phyloP scores from a whole-genome alignment of 345 rosid species.

The Geranium brycei region DNA sequence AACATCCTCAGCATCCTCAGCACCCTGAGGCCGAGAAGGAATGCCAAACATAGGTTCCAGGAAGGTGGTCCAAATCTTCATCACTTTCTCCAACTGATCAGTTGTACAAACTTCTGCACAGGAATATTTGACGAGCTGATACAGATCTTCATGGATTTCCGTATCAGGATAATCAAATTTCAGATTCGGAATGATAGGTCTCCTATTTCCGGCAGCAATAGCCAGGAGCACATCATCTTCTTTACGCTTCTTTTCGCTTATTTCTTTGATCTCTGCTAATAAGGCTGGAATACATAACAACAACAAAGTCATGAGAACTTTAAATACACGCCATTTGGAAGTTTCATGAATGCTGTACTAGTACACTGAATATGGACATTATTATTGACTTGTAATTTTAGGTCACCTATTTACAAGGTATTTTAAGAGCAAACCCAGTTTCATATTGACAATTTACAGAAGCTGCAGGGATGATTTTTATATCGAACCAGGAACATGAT shows the following conservation, averaged over 20 bases:
- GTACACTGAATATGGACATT: not conserved
- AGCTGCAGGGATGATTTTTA: not conserved
- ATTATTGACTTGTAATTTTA: not conserved
- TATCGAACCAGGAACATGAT: not conserved
- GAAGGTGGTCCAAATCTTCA: conserved; percentile 90
- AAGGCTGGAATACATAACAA: conserved; percentile 42
- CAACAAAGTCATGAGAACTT: conserved; percentile 9
- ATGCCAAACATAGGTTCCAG: conserved; percentile 76
- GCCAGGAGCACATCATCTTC: conserved; percentile 79
- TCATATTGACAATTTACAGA: not conserved
- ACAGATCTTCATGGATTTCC: conserved; percentile 80
- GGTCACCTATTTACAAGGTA: not conserved
- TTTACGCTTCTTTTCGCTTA: conserved; percentile 58
- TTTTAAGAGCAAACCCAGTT: not conserved
- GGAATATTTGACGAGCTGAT: conserved; percentile 86
- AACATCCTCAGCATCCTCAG: conserved; percentile 72
- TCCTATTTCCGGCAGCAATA: conserved; percentile 73
- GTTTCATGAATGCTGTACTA: not conserved
- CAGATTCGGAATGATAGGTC: conserved; percentile 49
- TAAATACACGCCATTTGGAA: not conserved
- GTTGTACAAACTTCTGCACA: conserved; percentile 86
- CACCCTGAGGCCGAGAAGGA: conserved; percentile 73
- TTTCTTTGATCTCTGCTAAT: conserved; percentile 82
- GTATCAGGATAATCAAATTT: conserved; percentile 69
- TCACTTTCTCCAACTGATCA: conserved; percentile 77